Percentiles rank a stretch among this genome's conserved stretches.
phyloP scores from a whole-genome alignment of 1,284 basidiomycete species.

The Veloboletus limbatus region DNA sequence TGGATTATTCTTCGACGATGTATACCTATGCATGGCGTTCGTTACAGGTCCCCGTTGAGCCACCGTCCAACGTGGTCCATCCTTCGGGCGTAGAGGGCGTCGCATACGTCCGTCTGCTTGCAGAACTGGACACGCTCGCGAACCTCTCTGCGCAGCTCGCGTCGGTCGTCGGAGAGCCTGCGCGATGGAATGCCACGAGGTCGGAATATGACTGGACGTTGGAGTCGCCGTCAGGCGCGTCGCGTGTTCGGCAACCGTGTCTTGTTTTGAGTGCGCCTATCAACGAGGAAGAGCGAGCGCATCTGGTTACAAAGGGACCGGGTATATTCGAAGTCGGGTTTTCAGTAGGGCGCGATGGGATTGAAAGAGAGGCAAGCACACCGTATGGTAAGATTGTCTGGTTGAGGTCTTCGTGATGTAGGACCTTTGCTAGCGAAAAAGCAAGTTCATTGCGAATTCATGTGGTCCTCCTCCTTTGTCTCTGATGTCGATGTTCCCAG shows the following conservation, averaged over 20 bases:
- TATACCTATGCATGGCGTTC: too few relatives aligned
- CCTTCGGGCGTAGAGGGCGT: slow-evolving; percentile 47
- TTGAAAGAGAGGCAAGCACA: slow-evolving; percentile 34
- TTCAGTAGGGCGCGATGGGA: slow-evolving; percentile 32
- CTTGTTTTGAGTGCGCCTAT: slow-evolving; percentile 40
- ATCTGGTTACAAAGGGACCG: slow-evolving; percentile 34
- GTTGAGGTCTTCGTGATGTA: slow-evolving; percentile 16
- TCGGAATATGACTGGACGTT: slow-evolving; percentile 37
- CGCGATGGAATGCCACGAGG: slow-evolving; percentile 19
- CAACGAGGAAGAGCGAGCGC: slow-evolving; percentile 36
- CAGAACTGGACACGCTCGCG: slow-evolving; percentile 26
- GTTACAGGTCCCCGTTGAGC: slow-evolving; percentile 49
- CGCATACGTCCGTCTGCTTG: slow-evolving; percentile 45
- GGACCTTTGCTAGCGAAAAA: too few relatives aligned
- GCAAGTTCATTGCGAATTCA: too few relatives aligned
- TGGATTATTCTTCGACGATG: background rate
- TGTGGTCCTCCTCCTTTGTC: too few relatives aligned
- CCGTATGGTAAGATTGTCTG: slow-evolving; percentile 48
- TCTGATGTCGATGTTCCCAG: too few relatives aligned
- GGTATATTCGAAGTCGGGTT: slow-evolving; percentile 54
- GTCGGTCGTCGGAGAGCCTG: slow-evolving; percentile 45
- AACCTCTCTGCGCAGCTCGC: slow-evolving; percentile 38
- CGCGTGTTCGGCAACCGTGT: slow-evolving; percentile 13
- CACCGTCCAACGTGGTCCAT: slow-evolving; percentile 45
- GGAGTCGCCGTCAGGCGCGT: slow-evolving; percentile 23